These are phyloP conservation scores for Cucurbitaria berberidis DNA, from an alignment of 2,329 filamentous ascomycete species.

Conservation along the genomic window DNA sequence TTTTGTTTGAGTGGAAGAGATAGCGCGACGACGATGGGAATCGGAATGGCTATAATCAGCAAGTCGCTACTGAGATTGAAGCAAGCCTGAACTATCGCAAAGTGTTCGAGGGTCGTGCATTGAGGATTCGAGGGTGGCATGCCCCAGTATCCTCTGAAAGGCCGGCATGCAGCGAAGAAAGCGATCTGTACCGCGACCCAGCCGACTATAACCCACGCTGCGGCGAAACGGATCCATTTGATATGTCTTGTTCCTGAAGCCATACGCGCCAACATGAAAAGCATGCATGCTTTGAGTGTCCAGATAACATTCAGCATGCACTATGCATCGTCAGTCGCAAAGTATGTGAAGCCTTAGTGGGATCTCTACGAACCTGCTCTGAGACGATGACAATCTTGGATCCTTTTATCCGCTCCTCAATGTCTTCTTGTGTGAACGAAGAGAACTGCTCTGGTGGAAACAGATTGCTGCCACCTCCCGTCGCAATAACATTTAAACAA, in stretches of 20 bases:
- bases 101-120: conserved; percentile 63
- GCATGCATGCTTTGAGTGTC: conserved; percentile 62
- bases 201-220: conserved; percentile 55
- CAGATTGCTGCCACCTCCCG: conserved; percentile 53
- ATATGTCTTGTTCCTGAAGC: conserved; percentile 57
- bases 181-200: conserved; percentile 61
- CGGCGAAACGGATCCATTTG: conserved; percentile 56
- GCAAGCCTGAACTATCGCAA: conserved; percentile 64
- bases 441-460: conserved; percentile 46
- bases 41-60: conserved; percentile 64
- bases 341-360: not conserved
- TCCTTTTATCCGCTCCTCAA: conserved; percentile 52
- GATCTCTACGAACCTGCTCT: conserved; percentile 47
- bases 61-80: conserved; percentile 68
- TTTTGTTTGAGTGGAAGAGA: conserved; percentile 61
- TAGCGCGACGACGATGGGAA: conserved; percentile 61
- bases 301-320: conserved; percentile 67
- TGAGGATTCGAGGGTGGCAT: conserved; percentile 61
- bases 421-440: conserved; percentile 47
- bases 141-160: conserved; percentile 64
- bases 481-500: conserved; percentile 50
- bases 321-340: conserved; percentile 53
- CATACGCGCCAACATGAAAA: conserved; percentile 64
- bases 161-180: conserved; percentile 61
- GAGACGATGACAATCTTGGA: conserved; percentile 55